phyloP scores from a whole-genome alignment of 129 eudicot species.

The Artemisia tridentata region DNA sequence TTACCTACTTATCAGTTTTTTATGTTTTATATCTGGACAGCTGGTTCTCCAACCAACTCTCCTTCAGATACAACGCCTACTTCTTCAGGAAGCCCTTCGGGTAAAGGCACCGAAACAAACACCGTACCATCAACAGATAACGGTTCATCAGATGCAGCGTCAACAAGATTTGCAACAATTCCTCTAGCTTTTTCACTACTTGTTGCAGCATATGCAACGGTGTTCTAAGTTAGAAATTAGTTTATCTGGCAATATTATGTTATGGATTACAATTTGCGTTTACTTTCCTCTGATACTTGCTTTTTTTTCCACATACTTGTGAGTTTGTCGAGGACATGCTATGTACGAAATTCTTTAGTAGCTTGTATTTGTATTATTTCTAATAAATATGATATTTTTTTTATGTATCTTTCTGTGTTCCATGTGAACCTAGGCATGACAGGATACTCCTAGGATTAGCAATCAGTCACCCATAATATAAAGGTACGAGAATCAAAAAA shows the following conservation, averaged over 20 bases:
- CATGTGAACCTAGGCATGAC: too few relatives aligned
- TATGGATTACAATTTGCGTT: constrained; percentile 6
- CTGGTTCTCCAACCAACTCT: constrained; percentile 49
- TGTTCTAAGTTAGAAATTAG: constrained; percentile 13
- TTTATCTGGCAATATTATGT: not conserved
- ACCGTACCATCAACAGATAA: constrained; percentile 48
- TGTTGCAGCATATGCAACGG: constrained; percentile 8
- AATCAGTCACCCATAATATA: too few relatives aligned
- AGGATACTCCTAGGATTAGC: too few relatives aligned
- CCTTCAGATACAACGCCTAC: constrained; percentile 26
- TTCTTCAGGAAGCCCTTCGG: constrained; percentile 39
- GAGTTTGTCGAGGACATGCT: constrained; percentile 14
- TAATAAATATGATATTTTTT: constrained; percentile 16
- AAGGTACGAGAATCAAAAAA: not conserved
- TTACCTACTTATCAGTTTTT: constrained; percentile 15
- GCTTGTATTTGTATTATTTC: constrained; percentile 13
- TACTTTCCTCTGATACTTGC: constrained; percentile 13
- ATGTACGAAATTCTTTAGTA: constrained; percentile 25
- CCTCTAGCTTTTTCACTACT: constrained; percentile 30
- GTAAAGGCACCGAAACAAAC: constrained; percentile 39
- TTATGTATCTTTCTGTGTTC: not conserved
- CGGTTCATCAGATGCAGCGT: constrained; percentile 59
- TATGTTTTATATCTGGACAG: constrained; percentile 30
- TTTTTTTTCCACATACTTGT: not conserved
- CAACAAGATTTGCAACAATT: constrained; percentile 41